These are phyloP conservation scores for Botryosphaeria dothidea DNA, from an alignment of 2,329 filamentous ascomycete genomes.

Conservation along the genomic window DNA sequence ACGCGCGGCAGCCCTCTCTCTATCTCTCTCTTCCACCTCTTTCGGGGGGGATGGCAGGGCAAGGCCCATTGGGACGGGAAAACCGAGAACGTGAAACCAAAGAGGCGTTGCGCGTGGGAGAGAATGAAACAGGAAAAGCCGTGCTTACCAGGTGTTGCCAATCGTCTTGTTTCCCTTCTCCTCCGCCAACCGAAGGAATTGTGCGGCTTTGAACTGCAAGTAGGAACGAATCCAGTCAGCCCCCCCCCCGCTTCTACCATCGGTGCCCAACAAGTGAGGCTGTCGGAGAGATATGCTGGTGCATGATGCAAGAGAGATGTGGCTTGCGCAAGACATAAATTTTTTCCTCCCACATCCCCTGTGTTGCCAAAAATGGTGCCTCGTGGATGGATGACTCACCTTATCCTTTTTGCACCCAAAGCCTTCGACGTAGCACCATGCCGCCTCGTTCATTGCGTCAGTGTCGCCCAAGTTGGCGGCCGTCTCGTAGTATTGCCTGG, in stretches of 20 bases:
- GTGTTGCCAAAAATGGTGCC: not conserved
- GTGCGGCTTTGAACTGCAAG: conserved; percentile 72
- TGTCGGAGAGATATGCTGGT: conserved; percentile 20
- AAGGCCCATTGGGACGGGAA: not conserved
- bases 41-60: not conserved
- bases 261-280: conserved; percentile 46
- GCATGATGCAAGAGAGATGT: conserved; percentile 2
- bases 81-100: conserved; percentile 15
- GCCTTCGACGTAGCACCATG: conserved; percentile 95
- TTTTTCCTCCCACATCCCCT: not conserved
- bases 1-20: not conserved
- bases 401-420: conserved; percentile 98
- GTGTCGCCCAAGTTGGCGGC: conserved; percentile 95
- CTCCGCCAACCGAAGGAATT: conserved; percentile 91
- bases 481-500: conserved; percentile 91
- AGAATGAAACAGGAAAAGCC: conserved; percentile 20
- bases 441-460: conserved; percentile 96
- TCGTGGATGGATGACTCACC: conserved; percentile 68
- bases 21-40: not conserved
- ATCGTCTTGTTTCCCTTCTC: conserved; percentile 84
- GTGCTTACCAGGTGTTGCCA: conserved; percentile 89
- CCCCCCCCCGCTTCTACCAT: not conserved
- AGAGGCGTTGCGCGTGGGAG: conserved; percentile 13
- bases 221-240: conserved; percentile 21
- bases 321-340: conserved; percentile 13